These are phyloP conservation scores for Linnemannia elongata DNA, from an alignment of 192 early-diverging fungal species.

Conservation along the genomic window DNA sequence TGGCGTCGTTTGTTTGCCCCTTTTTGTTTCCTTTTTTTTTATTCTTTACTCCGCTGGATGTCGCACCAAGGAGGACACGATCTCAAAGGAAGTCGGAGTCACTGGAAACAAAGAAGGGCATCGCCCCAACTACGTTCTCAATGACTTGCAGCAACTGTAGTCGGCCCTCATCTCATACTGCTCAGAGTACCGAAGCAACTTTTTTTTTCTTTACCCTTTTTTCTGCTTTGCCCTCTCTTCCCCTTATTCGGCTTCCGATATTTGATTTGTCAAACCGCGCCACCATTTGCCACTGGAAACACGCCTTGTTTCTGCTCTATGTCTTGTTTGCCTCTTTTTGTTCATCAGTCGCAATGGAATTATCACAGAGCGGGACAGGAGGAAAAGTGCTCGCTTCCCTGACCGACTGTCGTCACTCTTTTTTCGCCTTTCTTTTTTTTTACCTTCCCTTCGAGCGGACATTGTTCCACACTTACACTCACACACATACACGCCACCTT, in stretches of 20 bases:
- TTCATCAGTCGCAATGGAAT: not conserved
- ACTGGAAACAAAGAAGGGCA: not conserved
- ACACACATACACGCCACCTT: not conserved
- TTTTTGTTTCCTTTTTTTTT: conserved; percentile 6
- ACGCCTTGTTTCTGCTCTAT: not conserved
- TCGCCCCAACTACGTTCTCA: not conserved
- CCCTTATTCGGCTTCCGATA: conserved; percentile 9
- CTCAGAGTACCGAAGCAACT: not conserved
- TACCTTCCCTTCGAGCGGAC: not conserved
- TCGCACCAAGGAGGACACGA: not conserved
- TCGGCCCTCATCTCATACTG: not conserved
- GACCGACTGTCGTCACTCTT: not conserved
- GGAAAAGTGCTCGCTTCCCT: not conserved
- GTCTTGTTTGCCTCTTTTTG: not conserved
- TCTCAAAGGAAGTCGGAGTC: not conserved
- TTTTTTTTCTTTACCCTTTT: not conserved
- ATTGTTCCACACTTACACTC: not conserved
- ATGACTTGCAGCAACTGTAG: not conserved
- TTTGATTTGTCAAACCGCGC: conserved; percentile 8
- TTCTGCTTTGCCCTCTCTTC: conserved; percentile 1
- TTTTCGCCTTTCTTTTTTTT: not conserved
- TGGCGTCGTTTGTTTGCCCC: not conserved
- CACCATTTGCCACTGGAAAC: not conserved
- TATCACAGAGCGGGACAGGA: not conserved
- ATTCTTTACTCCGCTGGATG: not conserved